phyloP scores from a whole-genome alignment of 2,329 filamentous ascomycete species.

The Emergomyces orientalis region DNA sequence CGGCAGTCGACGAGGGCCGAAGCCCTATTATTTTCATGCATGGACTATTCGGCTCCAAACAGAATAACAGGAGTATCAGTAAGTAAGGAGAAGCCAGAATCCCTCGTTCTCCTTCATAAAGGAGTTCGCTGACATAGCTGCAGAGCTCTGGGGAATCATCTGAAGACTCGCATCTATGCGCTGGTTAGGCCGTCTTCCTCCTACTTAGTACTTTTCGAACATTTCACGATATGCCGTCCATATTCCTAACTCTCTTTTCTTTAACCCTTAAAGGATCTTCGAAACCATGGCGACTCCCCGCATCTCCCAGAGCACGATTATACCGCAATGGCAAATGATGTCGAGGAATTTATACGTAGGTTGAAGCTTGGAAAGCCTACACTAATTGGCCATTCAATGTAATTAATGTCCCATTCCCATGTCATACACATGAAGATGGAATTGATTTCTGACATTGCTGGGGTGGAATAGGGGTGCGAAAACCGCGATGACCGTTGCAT shows the following conservation, averaged over 20 bases:
- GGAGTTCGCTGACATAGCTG: neutral
- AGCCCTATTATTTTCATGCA: constrained; percentile 80
- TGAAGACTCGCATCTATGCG: constrained; percentile 67
- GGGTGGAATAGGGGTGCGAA: constrained; percentile 61
- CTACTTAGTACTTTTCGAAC: constrained; percentile 12
- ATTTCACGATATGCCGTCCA: neutral
- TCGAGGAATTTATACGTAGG: constrained; percentile 63
- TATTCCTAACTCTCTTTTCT: neutral
- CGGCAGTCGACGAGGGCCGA: constrained; percentile 2
- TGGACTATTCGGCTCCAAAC: constrained; percentile 80
- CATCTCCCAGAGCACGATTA: constrained; percentile 68
- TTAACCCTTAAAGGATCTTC: constrained; percentile 54
- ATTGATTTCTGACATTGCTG: neutral
- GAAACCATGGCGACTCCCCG: constrained; percentile 85
- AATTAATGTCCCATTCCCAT: constrained; percentile 20
- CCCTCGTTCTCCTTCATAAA: neutral
- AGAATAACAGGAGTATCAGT: constrained; percentile 86
- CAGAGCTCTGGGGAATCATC: constrained; percentile 66
- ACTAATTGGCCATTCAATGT: constrained; percentile 85
- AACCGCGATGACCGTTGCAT: constrained; percentile 71
- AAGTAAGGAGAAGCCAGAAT: constrained; percentile 51
- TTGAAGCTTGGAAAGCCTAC: constrained; percentile 55
- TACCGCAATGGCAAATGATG: constrained; percentile 64
- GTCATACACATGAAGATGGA: neutral
- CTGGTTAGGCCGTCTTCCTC: constrained; percentile 45